phyloP scores from a whole-genome alignment of 805 yeast genomes.

The Candida andamanensis region DNA sequence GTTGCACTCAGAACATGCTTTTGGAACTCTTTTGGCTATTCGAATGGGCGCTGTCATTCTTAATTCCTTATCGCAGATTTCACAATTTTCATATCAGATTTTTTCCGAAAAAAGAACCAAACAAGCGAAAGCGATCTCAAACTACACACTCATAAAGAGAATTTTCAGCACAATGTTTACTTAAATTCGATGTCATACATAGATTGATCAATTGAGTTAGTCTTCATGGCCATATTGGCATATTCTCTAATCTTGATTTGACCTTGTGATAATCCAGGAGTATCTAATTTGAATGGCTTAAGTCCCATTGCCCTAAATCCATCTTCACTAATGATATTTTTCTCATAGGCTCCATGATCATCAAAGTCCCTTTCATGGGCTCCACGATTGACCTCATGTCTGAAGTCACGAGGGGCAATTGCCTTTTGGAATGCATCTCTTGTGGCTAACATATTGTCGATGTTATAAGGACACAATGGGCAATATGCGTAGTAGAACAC shows the following conservation, averaged over 20 bases:
- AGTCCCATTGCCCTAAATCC: conserved; percentile 23
- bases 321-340: conserved; percentile 14
- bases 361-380: conserved; percentile 11
- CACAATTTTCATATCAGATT: neutral
- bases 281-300: conserved; percentile 17
- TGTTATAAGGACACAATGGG: conserved; percentile 22
- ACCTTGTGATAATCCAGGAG: conserved; percentile 18
- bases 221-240: conserved; percentile 17
- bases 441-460: conserved; percentile 9
- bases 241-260: conserved; percentile 19
- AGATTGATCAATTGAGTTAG: too few relatives aligned
- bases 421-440: conserved; percentile 6
- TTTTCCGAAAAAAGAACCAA: too few relatives aligned
- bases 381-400: neutral
- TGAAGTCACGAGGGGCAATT: conserved; percentile 13
- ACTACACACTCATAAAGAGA: too few relatives aligned
- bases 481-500: conserved; percentile 34
- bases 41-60: conserved; percentile 1
- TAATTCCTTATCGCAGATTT: neutral
- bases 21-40: conserved; percentile 16
- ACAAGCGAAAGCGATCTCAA: too few relatives aligned
- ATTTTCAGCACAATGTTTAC: too few relatives aligned
- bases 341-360: conserved; percentile 14
- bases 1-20: conserved; percentile 11
- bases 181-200: too few relatives aligned